These are phyloP conservation scores for Rhazya stricta DNA, from an alignment of 257 asterid genomes.

Conservation along the genomic window DNA sequence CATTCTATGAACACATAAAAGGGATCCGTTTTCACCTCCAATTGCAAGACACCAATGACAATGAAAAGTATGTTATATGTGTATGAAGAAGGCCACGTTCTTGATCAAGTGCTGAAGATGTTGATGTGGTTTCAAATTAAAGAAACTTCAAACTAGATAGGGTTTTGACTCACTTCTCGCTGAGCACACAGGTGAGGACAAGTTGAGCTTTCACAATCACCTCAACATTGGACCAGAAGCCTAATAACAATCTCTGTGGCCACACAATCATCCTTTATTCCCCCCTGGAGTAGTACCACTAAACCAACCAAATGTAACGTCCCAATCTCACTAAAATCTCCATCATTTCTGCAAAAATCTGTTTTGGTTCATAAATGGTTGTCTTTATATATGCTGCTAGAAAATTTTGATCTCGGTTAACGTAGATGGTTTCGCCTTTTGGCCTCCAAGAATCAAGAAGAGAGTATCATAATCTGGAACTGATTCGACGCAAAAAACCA, in stretches of 20 bases:
- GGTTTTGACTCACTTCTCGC: constrained; percentile 10
- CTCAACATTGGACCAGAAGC: constrained; percentile 2
- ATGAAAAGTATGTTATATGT: neutral
- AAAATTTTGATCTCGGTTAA: no score
- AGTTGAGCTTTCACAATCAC: neutral
- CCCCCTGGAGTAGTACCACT: no score
- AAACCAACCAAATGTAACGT: neutral
- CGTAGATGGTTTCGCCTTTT: neutral
- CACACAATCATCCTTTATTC: neutral
- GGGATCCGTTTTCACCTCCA: neutral
- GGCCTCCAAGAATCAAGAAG: neutral
- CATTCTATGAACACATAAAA: no score
- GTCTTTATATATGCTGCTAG: no score
- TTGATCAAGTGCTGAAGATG: constrained; percentile 1
- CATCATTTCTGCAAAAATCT: no score
- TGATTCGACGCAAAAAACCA: neutral
- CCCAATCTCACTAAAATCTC: neutral
- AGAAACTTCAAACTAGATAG: constrained; percentile 4
- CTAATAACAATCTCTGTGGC: neutral
- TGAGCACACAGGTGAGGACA: neutral
- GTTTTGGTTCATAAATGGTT: no score
- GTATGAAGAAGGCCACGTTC: constrained; percentile 1
- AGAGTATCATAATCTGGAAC: neutral
- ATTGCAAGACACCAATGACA: neutral
- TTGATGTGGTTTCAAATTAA: constrained; percentile 6